Base-by-base conservation (phyloP, 495 filamentous ascomycete genomes). In the Parmelia sp. region DNA sequence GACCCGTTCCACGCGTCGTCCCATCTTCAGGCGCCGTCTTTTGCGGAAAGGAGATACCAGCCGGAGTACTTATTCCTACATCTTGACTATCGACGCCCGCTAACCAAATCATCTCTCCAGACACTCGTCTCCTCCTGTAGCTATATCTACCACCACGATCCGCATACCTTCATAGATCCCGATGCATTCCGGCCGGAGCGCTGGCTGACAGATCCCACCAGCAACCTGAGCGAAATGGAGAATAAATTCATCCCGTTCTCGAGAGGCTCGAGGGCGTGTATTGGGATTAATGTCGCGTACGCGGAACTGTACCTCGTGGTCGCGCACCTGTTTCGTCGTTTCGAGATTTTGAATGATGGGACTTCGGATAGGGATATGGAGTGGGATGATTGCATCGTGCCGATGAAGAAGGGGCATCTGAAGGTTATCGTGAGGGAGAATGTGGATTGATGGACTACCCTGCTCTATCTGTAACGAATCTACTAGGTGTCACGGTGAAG, bases 281-380 rank as follows among this genome's bases (percentile, higher is more conserved):
- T 85, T 25, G 83, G 81, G 0, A 82, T 80, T 40, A 78, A 82
- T 45, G 67, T 84, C 15, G 82, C 40, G 2, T 21, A 44, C 56
- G 72, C 71, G 12, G 80, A 84, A 63, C 68, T 83, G 55, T 76
- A 77, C 57, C 69, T 80, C 39, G 70, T 66, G 8, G 19, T 82
- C 2, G 75, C 76, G 29, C 74, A 68, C 21, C 55, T 83, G 0
- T 80, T 78, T 61, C 72, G 74, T 4, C 69, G 74, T 0, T 80
- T 78, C 17, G 51, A 55, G 14, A 2, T 55, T 23, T 19, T 15
- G 27, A 33, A 33, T 3, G 4, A 5, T 0, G 51, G 51, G 3
- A 33, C 29, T 2, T 31, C 51, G 51, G 29, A 21, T 2, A 29
- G 27, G 51, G 51, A 55, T 21, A 55, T 55, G 51, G 3, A 33